Evolutionary conservation across 257 asterid genomes (phyloP).

Genomic region (Capsicum chinense): DNA sequence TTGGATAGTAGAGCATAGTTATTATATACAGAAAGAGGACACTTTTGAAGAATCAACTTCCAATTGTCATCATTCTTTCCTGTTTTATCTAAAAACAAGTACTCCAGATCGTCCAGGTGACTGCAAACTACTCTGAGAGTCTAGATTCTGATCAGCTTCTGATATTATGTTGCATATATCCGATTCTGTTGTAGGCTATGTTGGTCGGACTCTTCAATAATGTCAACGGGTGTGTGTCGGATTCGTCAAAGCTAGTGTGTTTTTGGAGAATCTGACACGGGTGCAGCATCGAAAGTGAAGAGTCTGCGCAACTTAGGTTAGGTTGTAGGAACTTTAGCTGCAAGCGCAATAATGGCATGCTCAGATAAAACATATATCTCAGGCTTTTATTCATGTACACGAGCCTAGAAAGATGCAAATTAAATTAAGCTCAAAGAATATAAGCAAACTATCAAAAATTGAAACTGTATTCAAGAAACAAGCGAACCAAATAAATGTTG

Average conservation of each 20-base stretch:
- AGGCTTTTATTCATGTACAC: slow-evolving; percentile 92
- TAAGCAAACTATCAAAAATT: neutral
- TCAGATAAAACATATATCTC: slow-evolving; percentile 82
- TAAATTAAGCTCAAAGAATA: slow-evolving; percentile 25
- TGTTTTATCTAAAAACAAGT: slow-evolving; percentile 53
- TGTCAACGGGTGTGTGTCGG: too few relatives aligned
- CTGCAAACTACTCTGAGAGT: slow-evolving; percentile 50
- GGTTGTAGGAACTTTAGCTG: slow-evolving; percentile 54
- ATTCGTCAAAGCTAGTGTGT: too few relatives aligned
- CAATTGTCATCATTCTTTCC: slow-evolving; percentile 52
- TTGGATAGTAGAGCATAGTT: slow-evolving; percentile 74
- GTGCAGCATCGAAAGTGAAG: too few relatives aligned
- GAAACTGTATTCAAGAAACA: neutral
- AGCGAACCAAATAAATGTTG: slow-evolving; percentile 8
- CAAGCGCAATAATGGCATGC: slow-evolving; percentile 71
- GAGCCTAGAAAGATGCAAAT: slow-evolving; percentile 70
- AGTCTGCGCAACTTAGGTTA: too few relatives aligned
- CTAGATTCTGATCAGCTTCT: slow-evolving; percentile 63
- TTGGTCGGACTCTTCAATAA: too few relatives aligned
- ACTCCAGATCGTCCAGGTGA: slow-evolving; percentile 67
- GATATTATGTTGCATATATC: slow-evolving; percentile 61
- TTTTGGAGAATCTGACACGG: too few relatives aligned
- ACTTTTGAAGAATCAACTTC: slow-evolving; percentile 53
- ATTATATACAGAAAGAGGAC: slow-evolving; percentile 69
- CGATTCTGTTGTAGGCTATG: slow-evolving; percentile 39